Conservation (phyloP, 2,329 filamentous ascomycete species). For the Berkeleyomyces rouxiae region DNA sequence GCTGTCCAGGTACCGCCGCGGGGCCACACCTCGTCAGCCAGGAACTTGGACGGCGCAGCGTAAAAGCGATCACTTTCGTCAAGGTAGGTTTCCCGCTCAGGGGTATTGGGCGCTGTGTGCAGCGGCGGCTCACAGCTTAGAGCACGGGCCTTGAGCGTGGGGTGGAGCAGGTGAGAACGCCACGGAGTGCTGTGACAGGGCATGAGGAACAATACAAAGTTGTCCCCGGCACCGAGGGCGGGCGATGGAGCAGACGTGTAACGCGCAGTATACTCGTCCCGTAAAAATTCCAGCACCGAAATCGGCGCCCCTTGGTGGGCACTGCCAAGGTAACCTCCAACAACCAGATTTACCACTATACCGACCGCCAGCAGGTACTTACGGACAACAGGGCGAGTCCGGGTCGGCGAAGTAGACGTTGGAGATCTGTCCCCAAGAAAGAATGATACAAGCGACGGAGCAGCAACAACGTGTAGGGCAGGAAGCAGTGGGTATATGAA, state of each 20-base stretch:
- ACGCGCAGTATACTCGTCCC: conserved; percentile 50
- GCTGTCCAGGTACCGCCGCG: conserved; percentile 20
- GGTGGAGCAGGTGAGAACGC: conserved; percentile 71
- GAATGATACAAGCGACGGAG: conserved; percentile 47
- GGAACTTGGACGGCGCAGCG: conserved; percentile 39
- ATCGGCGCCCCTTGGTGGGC: conserved; percentile 71
- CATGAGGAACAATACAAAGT: conserved; percentile 67
- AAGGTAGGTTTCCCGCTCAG: conserved; percentile 50
- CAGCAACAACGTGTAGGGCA: conserved; percentile 65
- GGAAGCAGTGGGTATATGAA: conserved; percentile 91
- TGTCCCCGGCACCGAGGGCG: conserved; percentile 17
- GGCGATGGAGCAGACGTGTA: conserved; percentile 24
- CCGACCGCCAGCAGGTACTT: conserved; percentile 39
- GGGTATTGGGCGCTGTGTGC: conserved; percentile 38
- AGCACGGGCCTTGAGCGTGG: conserved; percentile 61
- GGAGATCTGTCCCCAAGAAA: conserved; percentile 32
- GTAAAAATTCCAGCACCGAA: conserved; percentile 56
- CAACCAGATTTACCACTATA: conserved; percentile 47
- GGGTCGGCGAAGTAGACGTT: conserved; percentile 18
- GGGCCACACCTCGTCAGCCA: conserved; percentile 34
- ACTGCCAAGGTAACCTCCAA: conserved; percentile 58
- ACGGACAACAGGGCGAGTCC: conserved; percentile 26
- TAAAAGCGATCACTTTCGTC: conserved; percentile 93
- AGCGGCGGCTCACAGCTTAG: conserved; percentile 83
- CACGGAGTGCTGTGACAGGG: conserved; percentile 94